A percentile compares a stretch with the other conserved stretches of the same genome.
phyloP scores from a whole-genome alignment of 2,329 filamentous ascomycete species.

The Botrytis elliptica region DNA sequence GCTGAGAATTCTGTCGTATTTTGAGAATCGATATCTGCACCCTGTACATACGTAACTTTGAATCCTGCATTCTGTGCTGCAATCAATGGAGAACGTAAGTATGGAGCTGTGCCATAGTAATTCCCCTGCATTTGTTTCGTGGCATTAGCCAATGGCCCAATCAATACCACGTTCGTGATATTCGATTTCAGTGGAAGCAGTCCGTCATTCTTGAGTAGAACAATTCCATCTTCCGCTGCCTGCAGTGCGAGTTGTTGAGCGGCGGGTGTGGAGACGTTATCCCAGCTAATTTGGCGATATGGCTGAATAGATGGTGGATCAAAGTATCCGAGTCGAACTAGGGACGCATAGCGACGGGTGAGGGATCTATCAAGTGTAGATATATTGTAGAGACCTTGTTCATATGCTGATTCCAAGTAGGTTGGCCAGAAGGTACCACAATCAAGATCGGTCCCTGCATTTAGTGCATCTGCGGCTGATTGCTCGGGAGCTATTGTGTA shows the following conservation, averaged over 20 bases:
- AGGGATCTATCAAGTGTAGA: slow-evolving; percentile 50
- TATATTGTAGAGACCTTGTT: slow-evolving; percentile 45
- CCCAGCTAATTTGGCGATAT: slow-evolving; percentile 54
- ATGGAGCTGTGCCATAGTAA: slow-evolving; percentile 31
- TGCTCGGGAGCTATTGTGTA: slow-evolving; percentile 36
- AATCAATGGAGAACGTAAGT: slow-evolving; percentile 40
- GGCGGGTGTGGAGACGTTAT: slow-evolving; percentile 35
- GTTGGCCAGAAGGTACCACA: slow-evolving; percentile 29
- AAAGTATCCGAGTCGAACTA: slow-evolving; percentile 59
- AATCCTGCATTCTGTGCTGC: slow-evolving; percentile 45
- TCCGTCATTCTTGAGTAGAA: slow-evolving; percentile 34
- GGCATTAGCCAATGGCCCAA: slow-evolving; percentile 30
- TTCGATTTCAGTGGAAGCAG: slow-evolving; percentile 25
- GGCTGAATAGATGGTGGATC: slow-evolving; percentile 46
- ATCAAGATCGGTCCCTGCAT: slow-evolving; percentile 31
- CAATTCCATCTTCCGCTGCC: slow-evolving; percentile 32
- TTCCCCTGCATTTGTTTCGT: slow-evolving; percentile 34
- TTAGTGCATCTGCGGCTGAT: slow-evolving; percentile 27
- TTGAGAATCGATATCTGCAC: slow-evolving; percentile 38
- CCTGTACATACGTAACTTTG: slow-evolving; percentile 40
- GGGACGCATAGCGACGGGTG: slow-evolving; percentile 51
- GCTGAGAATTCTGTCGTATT: slow-evolving; percentile 36
- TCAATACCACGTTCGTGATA: slow-evolving; percentile 27
- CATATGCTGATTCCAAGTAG: slow-evolving; percentile 26
- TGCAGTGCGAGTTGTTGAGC: slow-evolving; percentile 29